Evolutionary conservation across 352 stramenopile species (phyloP).

Genomic region (Pythium insidiosum): DNA sequence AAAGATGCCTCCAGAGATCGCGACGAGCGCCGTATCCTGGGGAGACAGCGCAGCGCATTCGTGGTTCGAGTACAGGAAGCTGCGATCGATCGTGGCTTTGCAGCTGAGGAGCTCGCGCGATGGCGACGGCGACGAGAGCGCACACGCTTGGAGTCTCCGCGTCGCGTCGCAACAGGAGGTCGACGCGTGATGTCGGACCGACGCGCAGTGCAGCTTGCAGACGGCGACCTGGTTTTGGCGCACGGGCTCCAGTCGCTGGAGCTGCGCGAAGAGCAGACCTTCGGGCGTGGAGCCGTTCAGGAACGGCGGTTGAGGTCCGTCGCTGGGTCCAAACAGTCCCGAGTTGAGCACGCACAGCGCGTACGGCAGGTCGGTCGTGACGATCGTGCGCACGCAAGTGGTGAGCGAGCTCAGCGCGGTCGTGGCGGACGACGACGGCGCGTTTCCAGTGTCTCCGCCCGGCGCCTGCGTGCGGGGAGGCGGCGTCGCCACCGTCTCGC

Average conservation of each 20-base stretch:
- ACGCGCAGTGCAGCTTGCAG: conserved; percentile 15
- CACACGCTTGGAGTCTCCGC: conserved; percentile 11
- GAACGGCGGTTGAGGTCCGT: conserved; percentile 3
- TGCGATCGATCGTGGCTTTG: conserved; percentile 14
- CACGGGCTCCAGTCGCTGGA: conserved; percentile 6
- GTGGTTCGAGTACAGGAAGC: conserved; percentile 15
- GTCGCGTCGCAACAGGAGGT: conserved; percentile 20
- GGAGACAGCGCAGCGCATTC: conserved; percentile 10
- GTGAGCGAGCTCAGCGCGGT: conserved; percentile 16
- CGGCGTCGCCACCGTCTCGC: too few relatives aligned
- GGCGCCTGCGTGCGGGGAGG: too few relatives aligned
- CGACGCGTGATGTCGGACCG: conserved; percentile 5
- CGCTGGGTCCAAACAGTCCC: conserved; percentile 19
- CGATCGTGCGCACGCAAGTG: conserved; percentile 14
- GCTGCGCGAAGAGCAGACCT: conserved; percentile 6
- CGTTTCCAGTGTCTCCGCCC: too few relatives aligned
- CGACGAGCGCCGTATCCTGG: conserved; percentile 4
- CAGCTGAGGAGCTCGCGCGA: conserved; percentile 5
- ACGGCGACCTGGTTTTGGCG: conserved; percentile 1
- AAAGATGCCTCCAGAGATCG: conserved; percentile 3
- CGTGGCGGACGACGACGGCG: conserved; percentile 12
- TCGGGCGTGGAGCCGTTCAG: conserved; percentile 4
- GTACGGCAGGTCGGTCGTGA: conserved; percentile 17
- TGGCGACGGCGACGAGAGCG: background rate
- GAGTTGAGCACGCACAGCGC: conserved; percentile 27